Conservation (phyloP, 208 protist genomes). For the Trypanosoma rangeli region DNA sequence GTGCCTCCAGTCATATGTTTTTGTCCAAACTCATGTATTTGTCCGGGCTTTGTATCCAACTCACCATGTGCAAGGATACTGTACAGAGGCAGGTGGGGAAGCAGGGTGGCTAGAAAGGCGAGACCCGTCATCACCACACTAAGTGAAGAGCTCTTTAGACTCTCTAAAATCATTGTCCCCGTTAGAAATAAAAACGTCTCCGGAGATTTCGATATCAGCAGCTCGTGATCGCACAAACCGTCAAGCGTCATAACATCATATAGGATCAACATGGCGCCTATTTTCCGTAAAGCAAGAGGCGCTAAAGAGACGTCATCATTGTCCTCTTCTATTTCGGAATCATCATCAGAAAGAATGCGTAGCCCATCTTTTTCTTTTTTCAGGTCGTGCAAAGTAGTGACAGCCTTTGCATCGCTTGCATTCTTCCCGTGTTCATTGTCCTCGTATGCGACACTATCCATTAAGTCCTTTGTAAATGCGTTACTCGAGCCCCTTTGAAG, state of each 20-base stretch:
- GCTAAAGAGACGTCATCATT: not conserved
- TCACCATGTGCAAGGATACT: constrained; percentile 20
- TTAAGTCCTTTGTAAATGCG: constrained; percentile 14
- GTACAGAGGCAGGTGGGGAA: constrained; percentile 20
- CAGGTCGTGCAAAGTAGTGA: constrained; percentile 17
- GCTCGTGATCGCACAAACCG: not conserved
- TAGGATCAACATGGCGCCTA: constrained; percentile 25
- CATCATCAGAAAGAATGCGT: constrained; percentile 18
- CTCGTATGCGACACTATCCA: constrained; percentile 24
- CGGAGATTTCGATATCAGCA: constrained; percentile 25
- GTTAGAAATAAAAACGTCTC: constrained; percentile 22
- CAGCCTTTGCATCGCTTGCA: constrained; percentile 7
- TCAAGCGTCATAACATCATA: constrained; percentile 14
- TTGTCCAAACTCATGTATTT: constrained; percentile 2
- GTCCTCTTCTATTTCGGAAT: constrained; percentile 1
- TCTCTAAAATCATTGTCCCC: constrained; percentile 21
- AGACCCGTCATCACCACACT: constrained; percentile 25
- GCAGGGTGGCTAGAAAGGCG: constrained; percentile 15
- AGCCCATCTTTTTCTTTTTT: constrained; percentile 24
- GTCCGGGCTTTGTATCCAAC: not conserved
- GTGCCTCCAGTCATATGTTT: not conserved
- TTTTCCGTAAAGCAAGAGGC: constrained; percentile 14
- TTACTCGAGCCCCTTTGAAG: constrained; percentile 2
- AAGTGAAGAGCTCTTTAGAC: constrained; percentile 23
- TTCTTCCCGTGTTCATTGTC: constrained; percentile 25